Conservation (phyloP, 129 eudicot species). For the Logfia minima region DNA sequence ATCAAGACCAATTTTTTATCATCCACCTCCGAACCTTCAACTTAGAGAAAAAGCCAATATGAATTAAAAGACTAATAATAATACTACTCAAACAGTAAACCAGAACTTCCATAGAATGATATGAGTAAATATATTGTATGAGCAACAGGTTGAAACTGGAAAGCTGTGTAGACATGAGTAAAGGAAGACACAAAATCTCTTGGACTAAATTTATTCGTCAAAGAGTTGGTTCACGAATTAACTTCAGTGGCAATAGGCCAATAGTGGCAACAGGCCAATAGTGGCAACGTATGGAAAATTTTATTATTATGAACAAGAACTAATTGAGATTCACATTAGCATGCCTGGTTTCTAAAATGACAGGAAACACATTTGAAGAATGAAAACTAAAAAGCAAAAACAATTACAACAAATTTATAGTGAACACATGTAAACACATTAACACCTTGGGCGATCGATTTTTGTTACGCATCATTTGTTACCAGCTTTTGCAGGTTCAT, state of each 20-base stretch:
- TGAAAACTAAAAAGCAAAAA: constrained; percentile 14
- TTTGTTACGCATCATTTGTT: constrained; percentile 29
- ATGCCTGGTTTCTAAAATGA: constrained; percentile 25
- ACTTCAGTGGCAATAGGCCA: background rate
- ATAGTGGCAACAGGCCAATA: background rate
- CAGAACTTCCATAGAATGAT: background rate
- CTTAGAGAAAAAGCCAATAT: too few species aligned
- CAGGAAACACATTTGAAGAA: constrained; percentile 21
- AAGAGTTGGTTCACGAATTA: background rate
- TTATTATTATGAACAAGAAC: constrained; percentile 37
- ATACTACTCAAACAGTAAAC: background rate
- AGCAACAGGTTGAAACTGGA: too few species aligned
- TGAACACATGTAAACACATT: constrained; percentile 16
- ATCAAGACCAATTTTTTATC: too few species aligned
- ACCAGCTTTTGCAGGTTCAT: constrained; percentile 45
- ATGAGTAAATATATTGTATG: background rate
- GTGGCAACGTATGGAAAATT: constrained; percentile 15
- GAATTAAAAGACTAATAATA: too few species aligned
- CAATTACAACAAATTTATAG: constrained; percentile 30
- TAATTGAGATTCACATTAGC: constrained; percentile 30
- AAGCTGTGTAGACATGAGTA: too few species aligned
- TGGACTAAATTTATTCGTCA: background rate
- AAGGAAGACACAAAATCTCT: too few species aligned
- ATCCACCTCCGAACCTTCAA: too few species aligned
- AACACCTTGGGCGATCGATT: constrained; percentile 21